phyloP scores from a whole-genome alignment of 2,329 filamentous ascomycete species.

The Trichoderma asperellum region DNA sequence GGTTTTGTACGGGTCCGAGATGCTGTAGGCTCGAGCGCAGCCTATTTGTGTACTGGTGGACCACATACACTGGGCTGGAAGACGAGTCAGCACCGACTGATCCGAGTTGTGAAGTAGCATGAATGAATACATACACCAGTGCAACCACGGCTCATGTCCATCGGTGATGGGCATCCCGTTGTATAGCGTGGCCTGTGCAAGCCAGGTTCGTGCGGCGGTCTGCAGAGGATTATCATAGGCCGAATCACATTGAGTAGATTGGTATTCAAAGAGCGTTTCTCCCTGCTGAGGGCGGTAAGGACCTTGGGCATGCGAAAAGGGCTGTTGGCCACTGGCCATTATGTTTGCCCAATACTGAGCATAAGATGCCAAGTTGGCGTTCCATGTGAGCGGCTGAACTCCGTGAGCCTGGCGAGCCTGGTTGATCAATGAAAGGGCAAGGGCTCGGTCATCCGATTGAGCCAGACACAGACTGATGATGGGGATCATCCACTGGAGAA shows the following conservation, averaged over 20 bases:
- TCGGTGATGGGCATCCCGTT: conserved; percentile 39
- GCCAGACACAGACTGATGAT: conserved; percentile 15
- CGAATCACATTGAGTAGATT: conserved; percentile 38
- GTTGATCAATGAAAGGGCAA: conserved; percentile 40
- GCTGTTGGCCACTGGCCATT: conserved; percentile 38
- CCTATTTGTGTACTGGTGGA: conserved; percentile 41
- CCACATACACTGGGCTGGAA: conserved; percentile 45
- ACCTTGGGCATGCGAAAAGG: conserved; percentile 41
- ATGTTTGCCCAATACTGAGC: conserved; percentile 43
- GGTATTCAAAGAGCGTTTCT: conserved; percentile 42
- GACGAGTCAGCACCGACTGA: not conserved
- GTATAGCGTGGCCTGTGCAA: conserved; percentile 39
- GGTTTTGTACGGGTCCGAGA: conserved; percentile 40
- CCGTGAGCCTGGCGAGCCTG: conserved; percentile 39
- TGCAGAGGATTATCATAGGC: conserved; percentile 39
- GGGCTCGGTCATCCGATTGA: conserved; percentile 35
- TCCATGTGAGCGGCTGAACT: conserved; percentile 39
- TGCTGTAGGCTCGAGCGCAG: conserved; percentile 41
- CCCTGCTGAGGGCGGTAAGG: conserved; percentile 41
- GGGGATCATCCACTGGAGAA: conserved; percentile 28
- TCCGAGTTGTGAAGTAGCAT: not conserved
- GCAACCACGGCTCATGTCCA: conserved; percentile 43
- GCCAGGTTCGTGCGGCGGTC: conserved; percentile 40
- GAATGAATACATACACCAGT: conserved; percentile 41
- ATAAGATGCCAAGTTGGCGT: conserved; percentile 38